Evolutionary conservation across 164 flowering plant genomes (phyloP), one percentile per base, ranked within the genome.

Genomic region (Chloranthus sessilifolius): DNA sequence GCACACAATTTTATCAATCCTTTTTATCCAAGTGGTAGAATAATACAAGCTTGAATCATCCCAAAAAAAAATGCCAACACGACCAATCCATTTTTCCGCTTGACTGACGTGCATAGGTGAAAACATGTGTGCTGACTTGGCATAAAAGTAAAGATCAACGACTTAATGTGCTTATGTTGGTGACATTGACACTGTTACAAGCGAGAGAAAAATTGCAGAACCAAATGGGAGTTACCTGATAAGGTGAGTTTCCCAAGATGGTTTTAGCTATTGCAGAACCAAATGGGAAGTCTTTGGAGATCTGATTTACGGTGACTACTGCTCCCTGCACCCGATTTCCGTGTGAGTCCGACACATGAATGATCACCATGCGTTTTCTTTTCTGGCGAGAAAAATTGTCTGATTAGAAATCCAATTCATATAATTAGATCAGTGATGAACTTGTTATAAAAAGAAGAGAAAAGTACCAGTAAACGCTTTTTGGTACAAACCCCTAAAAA

Each of bases 211-310:
- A 43, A 12, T 2, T 43, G 12, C 5, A 14, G 12, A n/a, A 25
- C 33, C 15, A 30, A 14, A 19, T 14, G 10, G n/a, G 23, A 14
- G 9, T 39, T 16, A 83, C 97, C 78, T 90, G 95, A 56, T 92
- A 92, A 1, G 78, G 72, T 2, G 40, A 22, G 58, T 92, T 92
- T 17, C 81, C 96, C 4, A 92, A 61, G 33, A 92, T 92, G 62
- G 82, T 79, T 14, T 69, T 70, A 42, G 95, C 76, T 17, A 92
- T 84, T 23, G 99, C 95, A 28, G 97, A 84, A 20, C 97, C 99
- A 65, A 94, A 80, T 11, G 92, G 95, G 55, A 86, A 94, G 29
- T 86, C 99, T 49, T 70, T 86, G 2, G 95, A 75, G 44, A 77
- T 58, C 63, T 85, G 99, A 43, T 79, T 57, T 3, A 84, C 53